Evolutionary conservation across 331 rosid genomes (phyloP), one percentile per base, ranked within the genome.

Genomic region (Quercus tomentella): DNA sequence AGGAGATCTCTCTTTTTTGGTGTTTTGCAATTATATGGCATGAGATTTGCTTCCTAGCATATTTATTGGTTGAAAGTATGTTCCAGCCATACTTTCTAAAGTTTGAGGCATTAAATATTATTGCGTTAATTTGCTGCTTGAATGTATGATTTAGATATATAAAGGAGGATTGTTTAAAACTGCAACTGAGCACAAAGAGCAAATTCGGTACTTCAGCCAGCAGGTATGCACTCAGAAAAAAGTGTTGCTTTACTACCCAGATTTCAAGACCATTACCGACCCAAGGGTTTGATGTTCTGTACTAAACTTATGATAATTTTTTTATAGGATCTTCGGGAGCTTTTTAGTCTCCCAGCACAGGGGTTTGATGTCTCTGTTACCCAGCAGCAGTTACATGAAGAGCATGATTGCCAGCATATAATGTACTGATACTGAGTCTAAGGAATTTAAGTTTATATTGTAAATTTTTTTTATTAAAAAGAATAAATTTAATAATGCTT

Each of bases 361-460:
- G 98, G 98, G 77, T 95, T 95, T 79, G 98, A 92, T 83, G 90
- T 93, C 28, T 95, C 98, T 83, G 88, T 90, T 41, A 95, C 98
- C 49, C 98, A 95, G 76, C 87, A 80, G 73, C 98, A 95, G 80
- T 82, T 95, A 81, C 87, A 91, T 43, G 97, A 89, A 84, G 92
- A 93, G 86, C 98, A 95, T 80, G 97, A 88, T 85, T 57, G 73
- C 78, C 89, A 82, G 79, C 82, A 87, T 76, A 86, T 80, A 81
- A 75, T 92, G 98, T 94, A 92, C 10, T 76, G 67, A 77, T 20
- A 67, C 15, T 67, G 17, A 33, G 35, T 82, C 84, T 21, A n/a
- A 49, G 22, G 56, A 63, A 41, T 26, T 3, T n/a, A 72, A 76
- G 43, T 49, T 49, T 49, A 49, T 49, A 49, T 49, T 49, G 15